These are phyloP conservation scores for Claviceps humidiphila DNA, from an alignment of 2,329 filamentous ascomycete species.

Conservation along the genomic window DNA sequence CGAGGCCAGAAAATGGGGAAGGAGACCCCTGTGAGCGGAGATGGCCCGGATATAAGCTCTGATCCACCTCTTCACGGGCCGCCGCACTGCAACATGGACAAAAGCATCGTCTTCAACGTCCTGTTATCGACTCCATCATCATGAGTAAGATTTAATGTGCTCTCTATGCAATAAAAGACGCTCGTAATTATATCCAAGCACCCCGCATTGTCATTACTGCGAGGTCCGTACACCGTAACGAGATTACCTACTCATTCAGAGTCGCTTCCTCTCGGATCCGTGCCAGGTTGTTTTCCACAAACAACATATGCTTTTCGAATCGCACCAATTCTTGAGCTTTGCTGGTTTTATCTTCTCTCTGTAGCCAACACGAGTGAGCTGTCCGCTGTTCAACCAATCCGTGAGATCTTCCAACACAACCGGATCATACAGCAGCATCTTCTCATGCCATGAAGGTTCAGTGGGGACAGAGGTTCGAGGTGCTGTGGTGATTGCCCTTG, in stretches of 20 bases:
- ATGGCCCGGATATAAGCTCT: not conserved
- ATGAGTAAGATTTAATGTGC: not conserved
- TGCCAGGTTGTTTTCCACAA: slow-evolving; percentile 48
- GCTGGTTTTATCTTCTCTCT: slow-evolving; percentile 49
- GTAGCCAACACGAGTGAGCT: slow-evolving; percentile 47
- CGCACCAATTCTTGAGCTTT: slow-evolving; percentile 81
- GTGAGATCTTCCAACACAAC: slow-evolving; percentile 79
- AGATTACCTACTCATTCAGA: not conserved
- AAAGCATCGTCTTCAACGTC: no score
- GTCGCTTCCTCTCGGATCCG: slow-evolving; percentile 38
- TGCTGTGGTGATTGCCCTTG: slow-evolving; percentile 37
- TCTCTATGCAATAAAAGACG: not conserved
- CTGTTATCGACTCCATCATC: not conserved
- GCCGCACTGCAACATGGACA: not conserved
- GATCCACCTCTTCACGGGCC: not conserved
- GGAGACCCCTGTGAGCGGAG: not conserved
- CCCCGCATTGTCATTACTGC: slow-evolving; percentile 1
- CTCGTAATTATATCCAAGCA: not conserved
- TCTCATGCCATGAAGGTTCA: slow-evolving; percentile 70
- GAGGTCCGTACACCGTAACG: not conserved
- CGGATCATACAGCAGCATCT: slow-evolving; percentile 87
- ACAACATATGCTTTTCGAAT: slow-evolving; percentile 75
- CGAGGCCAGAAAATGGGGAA: not conserved
- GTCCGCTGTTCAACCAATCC: slow-evolving; percentile 65
- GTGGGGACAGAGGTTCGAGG: slow-evolving; percentile 35